These are phyloP conservation scores for Aureobasidium sp. DNA, from an alignment of 2,329 filamentous ascomycete species.

Conservation along the genomic window DNA sequence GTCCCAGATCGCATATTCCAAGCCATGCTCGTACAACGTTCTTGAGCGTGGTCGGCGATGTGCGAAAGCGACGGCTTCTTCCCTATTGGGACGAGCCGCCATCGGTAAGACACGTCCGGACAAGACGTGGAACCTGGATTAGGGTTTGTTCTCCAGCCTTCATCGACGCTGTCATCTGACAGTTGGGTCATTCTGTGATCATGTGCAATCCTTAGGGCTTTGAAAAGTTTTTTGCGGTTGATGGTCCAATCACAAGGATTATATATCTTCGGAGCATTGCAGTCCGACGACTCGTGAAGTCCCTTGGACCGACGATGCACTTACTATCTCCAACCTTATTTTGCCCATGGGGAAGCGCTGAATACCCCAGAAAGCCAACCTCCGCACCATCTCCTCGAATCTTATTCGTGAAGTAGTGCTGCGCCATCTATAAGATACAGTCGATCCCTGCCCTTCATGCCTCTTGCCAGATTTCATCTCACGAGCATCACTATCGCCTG, in stretches of 20 bases:
- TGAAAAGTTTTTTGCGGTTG: background rate
- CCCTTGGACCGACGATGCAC: background rate
- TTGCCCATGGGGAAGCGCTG: conserved; percentile 1
- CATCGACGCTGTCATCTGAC: too few relatives aligned
- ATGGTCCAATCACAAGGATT: background rate
- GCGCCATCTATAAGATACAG: background rate
- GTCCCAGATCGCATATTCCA: too few relatives aligned
- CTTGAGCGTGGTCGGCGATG: too few relatives aligned
- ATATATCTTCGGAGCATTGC: background rate
- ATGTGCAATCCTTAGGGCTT: background rate
- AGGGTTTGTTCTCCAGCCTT: too few relatives aligned
- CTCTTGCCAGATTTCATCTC: background rate
- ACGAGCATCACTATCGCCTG: background rate
- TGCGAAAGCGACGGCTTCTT: too few relatives aligned
- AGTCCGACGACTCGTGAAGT: background rate
- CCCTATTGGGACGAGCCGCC: too few relatives aligned
- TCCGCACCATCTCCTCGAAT: background rate
- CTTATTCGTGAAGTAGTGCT: too few relatives aligned
- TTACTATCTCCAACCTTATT: background rate
- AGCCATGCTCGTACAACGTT: too few relatives aligned
- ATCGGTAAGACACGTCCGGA: too few relatives aligned
- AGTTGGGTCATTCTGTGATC: background rate
- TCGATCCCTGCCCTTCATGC: background rate
- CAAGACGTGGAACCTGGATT: too few relatives aligned
- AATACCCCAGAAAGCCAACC: background rate